These are phyloP conservation scores for Candida orba DNA, from an alignment of 805 yeast genomes.

Conservation along the genomic window DNA sequence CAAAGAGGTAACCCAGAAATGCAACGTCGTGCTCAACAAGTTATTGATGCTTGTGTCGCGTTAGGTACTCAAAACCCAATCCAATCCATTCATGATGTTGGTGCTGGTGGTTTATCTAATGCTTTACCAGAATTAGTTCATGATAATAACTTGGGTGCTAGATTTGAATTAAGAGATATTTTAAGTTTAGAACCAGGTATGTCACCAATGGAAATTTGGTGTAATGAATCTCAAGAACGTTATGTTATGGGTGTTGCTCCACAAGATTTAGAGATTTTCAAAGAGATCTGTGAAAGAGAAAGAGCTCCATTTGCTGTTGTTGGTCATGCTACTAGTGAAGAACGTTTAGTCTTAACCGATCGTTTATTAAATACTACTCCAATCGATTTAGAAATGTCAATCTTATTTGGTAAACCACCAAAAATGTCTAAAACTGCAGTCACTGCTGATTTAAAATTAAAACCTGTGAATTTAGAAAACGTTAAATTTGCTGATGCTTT, in stretches of 20 bases:
- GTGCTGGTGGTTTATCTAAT: conserved; percentile 98
- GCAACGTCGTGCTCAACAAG: conserved; percentile 98
- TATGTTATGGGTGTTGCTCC: conserved; percentile 90
- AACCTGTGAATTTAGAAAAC: conserved; percentile 28
- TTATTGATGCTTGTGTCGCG: conserved; percentile 88
- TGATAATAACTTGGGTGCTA: conserved; percentile 93
- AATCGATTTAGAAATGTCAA: conserved; percentile 91
- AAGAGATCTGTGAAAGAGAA: conserved; percentile 83
- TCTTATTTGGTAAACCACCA: conserved; percentile 95
- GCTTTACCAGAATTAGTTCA: conserved; percentile 97
- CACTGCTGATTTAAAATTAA: conserved; percentile 51
- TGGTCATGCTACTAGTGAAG: conserved; percentile 86
- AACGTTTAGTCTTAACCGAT: conserved; percentile 77
- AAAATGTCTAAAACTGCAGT: conserved; percentile 76
- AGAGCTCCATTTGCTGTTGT: conserved; percentile 95
- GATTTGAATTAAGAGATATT: conserved; percentile 83
- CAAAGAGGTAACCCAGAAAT: conserved; percentile 99
- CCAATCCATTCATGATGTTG: conserved; percentile 96
- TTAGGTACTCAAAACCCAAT: conserved; percentile 73
- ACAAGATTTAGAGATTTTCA: conserved; percentile 63
- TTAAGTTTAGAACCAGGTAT: conserved; percentile 91
- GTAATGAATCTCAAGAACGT: conserved; percentile 98
- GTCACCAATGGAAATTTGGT: conserved; percentile 99
- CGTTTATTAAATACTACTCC: conserved; percentile 73
- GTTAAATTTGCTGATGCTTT: conserved; percentile 56